Evolutionary conservation across 345 rosid genomes (phyloP).

Genomic region (Syzygium aqueum): DNA sequence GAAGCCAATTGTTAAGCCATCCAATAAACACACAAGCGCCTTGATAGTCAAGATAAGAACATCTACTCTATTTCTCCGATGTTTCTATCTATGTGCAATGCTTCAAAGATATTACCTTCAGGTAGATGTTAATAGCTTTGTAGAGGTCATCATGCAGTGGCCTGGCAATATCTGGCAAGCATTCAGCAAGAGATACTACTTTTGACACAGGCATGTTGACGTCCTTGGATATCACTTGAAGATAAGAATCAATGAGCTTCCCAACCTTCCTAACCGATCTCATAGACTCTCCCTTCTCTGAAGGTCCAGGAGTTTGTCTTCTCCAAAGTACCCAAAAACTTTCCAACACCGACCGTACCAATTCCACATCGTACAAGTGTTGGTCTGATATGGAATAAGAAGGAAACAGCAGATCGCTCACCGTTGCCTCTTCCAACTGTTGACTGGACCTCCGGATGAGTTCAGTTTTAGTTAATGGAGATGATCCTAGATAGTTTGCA

Average conservation of each 20-base stretch:
- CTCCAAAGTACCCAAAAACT: constrained; percentile 65
- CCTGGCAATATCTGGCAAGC: constrained; percentile 58
- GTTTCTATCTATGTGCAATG: background rate
- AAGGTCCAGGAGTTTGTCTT: constrained; percentile 42
- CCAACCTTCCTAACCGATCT: constrained; percentile 57
- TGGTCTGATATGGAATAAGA: constrained; percentile 34
- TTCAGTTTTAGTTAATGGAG: constrained; percentile 63
- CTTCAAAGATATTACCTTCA: constrained; percentile 43
- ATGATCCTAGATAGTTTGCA: constrained; percentile 58
- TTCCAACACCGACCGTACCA: constrained; percentile 57
- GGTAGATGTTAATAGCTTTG: constrained; percentile 76
- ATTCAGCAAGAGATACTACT: constrained; percentile 59
- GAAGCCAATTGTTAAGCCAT: background rate
- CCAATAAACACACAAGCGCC: background rate
- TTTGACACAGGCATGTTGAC: constrained; percentile 47
- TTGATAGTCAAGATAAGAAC: background rate
- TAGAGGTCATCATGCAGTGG: constrained; percentile 76
- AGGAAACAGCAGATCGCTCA: constrained; percentile 57
- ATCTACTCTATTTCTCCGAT: background rate
- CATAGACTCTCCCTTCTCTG: constrained; percentile 25
- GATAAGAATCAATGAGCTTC: constrained; percentile 68
- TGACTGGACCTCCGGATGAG: constrained; percentile 62
- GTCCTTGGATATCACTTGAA: constrained; percentile 68
- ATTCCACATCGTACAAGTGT: constrained; percentile 47
- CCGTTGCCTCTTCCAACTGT: constrained; percentile 74